A percentile compares a stretch with the other conserved stretches of the same genome.
Conservation (phyloP, 805 yeast genomes). For the Candida glaebosa region DNA sequence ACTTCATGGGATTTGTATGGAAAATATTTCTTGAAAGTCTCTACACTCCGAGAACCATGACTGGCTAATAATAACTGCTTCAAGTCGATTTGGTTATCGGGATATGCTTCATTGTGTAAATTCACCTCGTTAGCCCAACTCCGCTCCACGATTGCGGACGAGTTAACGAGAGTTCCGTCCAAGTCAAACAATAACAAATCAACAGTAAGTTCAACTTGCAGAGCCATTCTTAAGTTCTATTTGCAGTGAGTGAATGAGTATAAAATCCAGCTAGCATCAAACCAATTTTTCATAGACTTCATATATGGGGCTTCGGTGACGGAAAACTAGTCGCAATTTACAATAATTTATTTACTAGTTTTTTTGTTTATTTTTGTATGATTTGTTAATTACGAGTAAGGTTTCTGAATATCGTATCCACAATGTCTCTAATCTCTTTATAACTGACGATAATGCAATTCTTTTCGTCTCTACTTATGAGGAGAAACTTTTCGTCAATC, state of each 20-base stretch:
- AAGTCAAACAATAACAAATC: constrained; percentile 15
- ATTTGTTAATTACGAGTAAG: constrained; percentile 18
- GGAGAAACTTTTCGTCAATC: constrained; percentile 72
- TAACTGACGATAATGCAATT: constrained; percentile 81
- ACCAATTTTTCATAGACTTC: too few species aligned
- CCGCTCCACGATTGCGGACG: constrained; percentile 15
- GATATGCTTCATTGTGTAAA: constrained; percentile 12
- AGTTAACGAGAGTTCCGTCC: constrained; percentile 19
- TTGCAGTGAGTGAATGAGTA: too few species aligned
- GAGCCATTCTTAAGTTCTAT: neutral
- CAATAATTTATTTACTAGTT: neutral
- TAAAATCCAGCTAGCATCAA: too few species aligned
- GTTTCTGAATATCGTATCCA: constrained; percentile 65
- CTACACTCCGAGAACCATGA: constrained; percentile 17
- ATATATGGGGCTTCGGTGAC: too few species aligned
- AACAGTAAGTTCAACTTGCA: neutral
- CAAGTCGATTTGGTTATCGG: constrained; percentile 10
- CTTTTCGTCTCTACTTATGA: constrained; percentile 82
- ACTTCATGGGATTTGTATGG: constrained; percentile 11
- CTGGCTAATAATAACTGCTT: constrained; percentile 11
- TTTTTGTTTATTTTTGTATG: neutral
- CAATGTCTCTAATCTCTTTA: constrained; percentile 71
- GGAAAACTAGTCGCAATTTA: too few species aligned
- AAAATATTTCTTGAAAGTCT: constrained; percentile 11
- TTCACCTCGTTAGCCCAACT: constrained; percentile 13